Conservation (phyloP, 2,329 filamentous ascomycete genomes). For the Aspergillus sp. region DNA sequence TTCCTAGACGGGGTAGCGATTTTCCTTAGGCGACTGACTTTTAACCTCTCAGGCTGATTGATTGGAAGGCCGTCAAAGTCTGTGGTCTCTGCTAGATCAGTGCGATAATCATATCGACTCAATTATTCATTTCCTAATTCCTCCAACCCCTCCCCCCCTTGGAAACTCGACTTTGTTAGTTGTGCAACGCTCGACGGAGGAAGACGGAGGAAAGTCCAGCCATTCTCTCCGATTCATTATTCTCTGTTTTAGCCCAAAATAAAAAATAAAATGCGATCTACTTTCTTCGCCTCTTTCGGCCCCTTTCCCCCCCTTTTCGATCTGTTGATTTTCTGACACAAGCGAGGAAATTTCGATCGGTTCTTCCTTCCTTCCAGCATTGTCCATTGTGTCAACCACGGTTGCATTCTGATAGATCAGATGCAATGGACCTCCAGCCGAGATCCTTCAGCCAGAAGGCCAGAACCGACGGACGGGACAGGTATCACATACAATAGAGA, state of each 20-base stretch:
- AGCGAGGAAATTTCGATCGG: background rate
- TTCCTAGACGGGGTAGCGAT: conserved; percentile 6
- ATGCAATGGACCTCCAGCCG: background rate
- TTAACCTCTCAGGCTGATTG: background rate
- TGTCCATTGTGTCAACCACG: background rate
- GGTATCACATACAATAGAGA: conserved; percentile 15
- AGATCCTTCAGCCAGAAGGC: background rate
- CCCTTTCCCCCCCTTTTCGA: no score
- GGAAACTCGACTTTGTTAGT: background rate
- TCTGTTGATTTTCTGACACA: background rate
- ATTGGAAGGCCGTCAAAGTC: conserved; percentile 1
- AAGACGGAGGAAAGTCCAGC: background rate
- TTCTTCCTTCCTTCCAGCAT: background rate
- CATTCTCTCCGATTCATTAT: background rate
- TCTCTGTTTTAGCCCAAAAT: background rate
- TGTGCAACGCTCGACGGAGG: background rate
- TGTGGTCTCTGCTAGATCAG: background rate
- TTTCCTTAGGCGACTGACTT: background rate
- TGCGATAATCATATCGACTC: background rate
- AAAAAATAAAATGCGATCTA: background rate
- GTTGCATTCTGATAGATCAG: background rate
- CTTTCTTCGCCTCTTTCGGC: background rate
- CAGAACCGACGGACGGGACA: background rate
- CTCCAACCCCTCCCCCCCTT: background rate
- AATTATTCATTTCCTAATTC: background rate